phyloP scores from a whole-genome alignment of 2,329 filamentous ascomycete genomes.

The Diaporthe australafricana region DNA sequence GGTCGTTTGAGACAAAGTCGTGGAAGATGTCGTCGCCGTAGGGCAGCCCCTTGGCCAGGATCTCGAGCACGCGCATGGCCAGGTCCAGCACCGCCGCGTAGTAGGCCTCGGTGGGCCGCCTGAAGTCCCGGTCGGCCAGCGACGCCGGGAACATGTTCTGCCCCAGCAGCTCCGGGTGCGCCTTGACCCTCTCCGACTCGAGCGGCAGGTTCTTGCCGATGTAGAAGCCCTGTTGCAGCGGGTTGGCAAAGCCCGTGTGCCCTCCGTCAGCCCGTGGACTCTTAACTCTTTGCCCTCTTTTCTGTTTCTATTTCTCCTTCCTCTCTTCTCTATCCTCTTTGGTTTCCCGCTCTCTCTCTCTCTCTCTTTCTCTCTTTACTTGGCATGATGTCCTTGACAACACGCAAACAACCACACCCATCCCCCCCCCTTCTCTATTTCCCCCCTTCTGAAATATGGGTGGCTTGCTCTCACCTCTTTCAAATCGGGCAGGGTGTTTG shows the following conservation, averaged over 20 bases:
- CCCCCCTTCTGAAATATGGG: background rate
- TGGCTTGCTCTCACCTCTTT: slow-evolving; percentile 51
- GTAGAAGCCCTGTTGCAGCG: slow-evolving; percentile 48
- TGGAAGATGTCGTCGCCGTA: slow-evolving; percentile 55
- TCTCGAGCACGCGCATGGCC: slow-evolving; percentile 53
- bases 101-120: slow-evolving; percentile 53
- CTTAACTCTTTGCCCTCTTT: too few relatives aligned
- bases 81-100: slow-evolving; percentile 53
- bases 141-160: slow-evolving; percentile 51
- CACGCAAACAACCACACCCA: background rate
- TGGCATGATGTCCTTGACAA: too few relatives aligned
- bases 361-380: background rate
- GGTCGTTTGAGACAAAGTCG: slow-evolving; percentile 54
- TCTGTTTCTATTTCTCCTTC: background rate
- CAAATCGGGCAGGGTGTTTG: too few relatives aligned
- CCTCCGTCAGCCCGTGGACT: background rate
- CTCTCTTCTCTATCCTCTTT: background rate
- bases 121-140: slow-evolving; percentile 47
- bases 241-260: background rate
- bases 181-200: slow-evolving; percentile 42
- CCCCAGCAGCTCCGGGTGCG: slow-evolving; percentile 54
- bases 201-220: slow-evolving; percentile 52
- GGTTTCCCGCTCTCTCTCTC: background rate
- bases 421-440: too few relatives aligned
- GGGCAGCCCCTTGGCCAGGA: slow-evolving; percentile 55